A percentile compares a stretch with the other conserved stretches of the same genome.
phyloP scores from a whole-genome alignment of 495 filamentous ascomycete genomes.

The Tuber indicum region DNA sequence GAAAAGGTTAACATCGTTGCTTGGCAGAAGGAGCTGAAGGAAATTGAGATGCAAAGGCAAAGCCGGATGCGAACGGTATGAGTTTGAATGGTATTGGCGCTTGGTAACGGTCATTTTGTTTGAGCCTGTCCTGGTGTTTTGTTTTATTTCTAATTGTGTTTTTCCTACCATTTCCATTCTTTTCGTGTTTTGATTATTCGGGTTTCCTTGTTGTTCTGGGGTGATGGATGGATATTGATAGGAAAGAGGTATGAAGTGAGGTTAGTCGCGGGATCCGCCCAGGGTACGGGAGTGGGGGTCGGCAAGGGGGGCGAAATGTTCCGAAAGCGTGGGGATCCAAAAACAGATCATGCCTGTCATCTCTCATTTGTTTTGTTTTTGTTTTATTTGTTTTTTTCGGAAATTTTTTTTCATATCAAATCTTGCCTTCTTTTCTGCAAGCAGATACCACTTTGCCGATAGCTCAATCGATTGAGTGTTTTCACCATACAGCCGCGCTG shows the following conservation, averaged over 20 bases:
- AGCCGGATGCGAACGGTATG: conserved; percentile 42
- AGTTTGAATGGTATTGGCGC: conserved; percentile 25
- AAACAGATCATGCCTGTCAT: conserved; percentile 8
- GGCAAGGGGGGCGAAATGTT: conserved; percentile 27
- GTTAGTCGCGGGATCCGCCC: conserved; percentile 34
- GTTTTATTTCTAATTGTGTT: conserved; percentile 38
- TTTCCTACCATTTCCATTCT: conserved; percentile 9
- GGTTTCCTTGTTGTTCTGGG: conserved; percentile 32
- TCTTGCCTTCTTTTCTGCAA: conserved; percentile 13
- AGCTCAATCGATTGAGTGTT: conserved; percentile 34
- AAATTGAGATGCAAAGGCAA: conserved; percentile 42
- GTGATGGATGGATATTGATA: conserved; percentile 23
- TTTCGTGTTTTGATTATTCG: conserved; percentile 28
- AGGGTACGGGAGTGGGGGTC: conserved; percentile 17
- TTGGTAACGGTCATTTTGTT: conserved; percentile 38
- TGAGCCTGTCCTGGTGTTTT: conserved; percentile 35
- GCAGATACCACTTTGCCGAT: conserved; percentile 8
- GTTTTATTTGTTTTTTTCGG: conserved; percentile 33
- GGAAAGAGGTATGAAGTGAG: conserved; percentile 27
- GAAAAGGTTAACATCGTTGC: conserved; percentile 37
- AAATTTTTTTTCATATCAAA: conserved; percentile 33
- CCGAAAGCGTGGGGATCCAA: conserved; percentile 27
- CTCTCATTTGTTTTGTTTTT: conserved; percentile 28
- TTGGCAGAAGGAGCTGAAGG: conserved; percentile 42
- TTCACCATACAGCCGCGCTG: conserved; percentile 34